Evolutionary conservation across 768 basidiomycete species (phyloP).

Genomic region (Mrakia blollopis): DNA sequence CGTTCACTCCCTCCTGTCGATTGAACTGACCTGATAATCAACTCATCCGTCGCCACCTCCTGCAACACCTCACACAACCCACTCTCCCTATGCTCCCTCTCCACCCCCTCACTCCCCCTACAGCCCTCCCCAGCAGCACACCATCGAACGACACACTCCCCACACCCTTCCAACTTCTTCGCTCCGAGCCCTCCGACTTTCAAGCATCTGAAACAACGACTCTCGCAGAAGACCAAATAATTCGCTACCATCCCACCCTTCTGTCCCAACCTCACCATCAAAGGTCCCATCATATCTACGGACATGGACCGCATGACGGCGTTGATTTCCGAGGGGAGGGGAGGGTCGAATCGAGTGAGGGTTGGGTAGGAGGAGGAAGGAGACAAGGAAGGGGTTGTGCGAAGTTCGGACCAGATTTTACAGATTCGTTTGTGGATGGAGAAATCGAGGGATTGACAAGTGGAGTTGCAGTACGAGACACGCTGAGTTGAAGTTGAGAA

Average conservation of each 20-base stretch:
- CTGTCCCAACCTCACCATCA: background rate
- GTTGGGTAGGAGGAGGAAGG: too few species aligned
- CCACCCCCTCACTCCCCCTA: background rate
- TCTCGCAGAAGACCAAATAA: background rate
- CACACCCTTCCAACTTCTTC: background rate
- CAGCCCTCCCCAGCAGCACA: background rate
- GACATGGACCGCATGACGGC: background rate
- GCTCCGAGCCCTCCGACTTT: background rate
- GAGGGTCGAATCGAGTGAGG: too few species aligned
- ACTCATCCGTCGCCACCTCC: background rate
- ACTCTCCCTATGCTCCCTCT: background rate
- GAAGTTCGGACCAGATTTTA: background rate
- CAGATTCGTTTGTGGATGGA: conserved; percentile 3
- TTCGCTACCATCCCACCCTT: background rate
- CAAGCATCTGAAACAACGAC: background rate
- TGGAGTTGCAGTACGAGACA: background rate
- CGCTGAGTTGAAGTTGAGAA: background rate
- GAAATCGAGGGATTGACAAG: background rate
- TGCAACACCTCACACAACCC: background rate
- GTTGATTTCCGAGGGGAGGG: background rate
- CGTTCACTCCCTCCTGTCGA: too few species aligned
- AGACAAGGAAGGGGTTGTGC: background rate
- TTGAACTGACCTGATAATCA: background rate
- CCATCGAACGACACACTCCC: background rate
- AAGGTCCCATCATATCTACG: background rate